These are phyloP conservation scores for Bipolaris sorokiniana DNA, from an alignment of 2,329 filamentous ascomycete genomes.

Conservation along the genomic window DNA sequence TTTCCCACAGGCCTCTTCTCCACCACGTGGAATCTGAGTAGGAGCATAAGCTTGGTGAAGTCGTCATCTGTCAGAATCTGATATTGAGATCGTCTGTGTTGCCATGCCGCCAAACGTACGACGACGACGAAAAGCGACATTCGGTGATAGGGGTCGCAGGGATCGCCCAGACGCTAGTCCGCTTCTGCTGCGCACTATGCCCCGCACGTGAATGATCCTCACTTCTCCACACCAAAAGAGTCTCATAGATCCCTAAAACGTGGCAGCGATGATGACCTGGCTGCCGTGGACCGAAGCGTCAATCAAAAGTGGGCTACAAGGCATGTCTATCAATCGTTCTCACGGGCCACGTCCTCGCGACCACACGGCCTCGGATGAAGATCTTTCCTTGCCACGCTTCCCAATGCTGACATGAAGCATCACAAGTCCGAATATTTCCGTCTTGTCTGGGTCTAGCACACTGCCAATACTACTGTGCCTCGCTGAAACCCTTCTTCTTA, in stretches of 20 bases:
- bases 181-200: neutral
- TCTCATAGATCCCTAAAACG: slow-evolving; percentile 1
- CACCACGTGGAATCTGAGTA: neutral
- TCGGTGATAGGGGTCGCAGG: neutral
- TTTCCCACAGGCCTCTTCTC: neutral
- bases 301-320: slow-evolving; percentile 2
- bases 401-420: neutral
- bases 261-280: neutral
- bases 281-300: neutral
- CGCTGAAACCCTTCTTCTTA: neutral
- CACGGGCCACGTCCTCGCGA: neutral
- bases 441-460: neutral
- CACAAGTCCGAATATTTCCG: no score
- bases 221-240: neutral
- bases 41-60: neutral
- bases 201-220: neutral
- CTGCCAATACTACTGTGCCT: neutral
- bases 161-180: neutral
- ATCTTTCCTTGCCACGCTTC: neutral
- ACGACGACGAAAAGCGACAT: neutral
- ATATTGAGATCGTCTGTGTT: slow-evolving; percentile 6
- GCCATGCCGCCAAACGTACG: neutral
- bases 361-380: neutral
- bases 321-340: neutral
- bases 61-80: neutral